Evolutionary conservation across 805 yeast genomes (phyloP), one percentile per base, ranked within the genome.

Genomic region (Pichia nakasei): DNA sequence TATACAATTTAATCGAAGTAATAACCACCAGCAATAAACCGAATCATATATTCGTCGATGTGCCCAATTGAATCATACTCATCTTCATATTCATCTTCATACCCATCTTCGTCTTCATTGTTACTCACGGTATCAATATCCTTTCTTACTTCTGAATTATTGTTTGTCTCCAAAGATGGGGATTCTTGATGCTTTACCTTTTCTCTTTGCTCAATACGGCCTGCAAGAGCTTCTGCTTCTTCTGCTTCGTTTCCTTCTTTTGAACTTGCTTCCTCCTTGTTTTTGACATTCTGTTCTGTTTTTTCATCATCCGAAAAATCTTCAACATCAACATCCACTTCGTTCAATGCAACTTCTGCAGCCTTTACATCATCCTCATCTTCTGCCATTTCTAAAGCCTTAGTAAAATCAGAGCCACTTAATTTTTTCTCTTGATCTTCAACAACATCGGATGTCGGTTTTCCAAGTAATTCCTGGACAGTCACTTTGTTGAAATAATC

Each of bases 31-130:
- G 95, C 95, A 47, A 93, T 85, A 58, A 76, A 85, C 47, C 89
- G 70, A 49, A 93, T 78, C 99, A 93, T 93, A 66, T 89, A 94
- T 69, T 93, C 97, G 59, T 93, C 99, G 42, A 91, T 77, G 60
- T 88, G 96, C 4, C 84, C 85, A 41, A 80, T 72, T 20, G 76
- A 84, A 38, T 78, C 86, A 4, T 73, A 82, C 40, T 65, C 76
- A 31, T 76, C 82, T 4, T 63, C 68, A 15, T 59, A 2, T 22
- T 31, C 39, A 12, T 22, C 43, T 3, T 45, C 63, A 31, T 37
- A 45, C 15, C 41, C 49, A 21, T 21, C 41, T 9, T 12, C n/a
- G n/a, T n/a, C n/a, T n/a, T n/a, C n/a, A n/a, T n/a, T n/a, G n/a
- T n/a, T 12, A 24, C 11, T 24, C 11, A 9, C 22, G 33, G 22